phyloP scores from a whole-genome alignment of 768 basidiomycete genomes.

The Serpula lacrymans region DNA sequence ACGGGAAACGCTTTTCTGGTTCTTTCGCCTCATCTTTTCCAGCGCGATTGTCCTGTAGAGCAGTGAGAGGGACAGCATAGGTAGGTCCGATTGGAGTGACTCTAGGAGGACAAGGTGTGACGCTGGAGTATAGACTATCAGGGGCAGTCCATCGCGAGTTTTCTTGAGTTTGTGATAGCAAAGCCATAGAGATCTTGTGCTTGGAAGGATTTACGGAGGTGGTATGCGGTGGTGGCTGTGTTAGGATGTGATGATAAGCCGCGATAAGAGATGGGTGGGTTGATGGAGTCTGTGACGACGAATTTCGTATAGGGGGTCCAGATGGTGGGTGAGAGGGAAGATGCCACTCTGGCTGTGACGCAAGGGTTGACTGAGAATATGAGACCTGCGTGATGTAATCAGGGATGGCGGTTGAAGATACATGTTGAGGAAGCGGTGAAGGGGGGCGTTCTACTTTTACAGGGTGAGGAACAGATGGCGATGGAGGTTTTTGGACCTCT shows the following conservation, averaged over 20 bases:
- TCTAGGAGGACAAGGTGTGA: slow-evolving; percentile 59
- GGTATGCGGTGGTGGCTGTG: slow-evolving; percentile 52
- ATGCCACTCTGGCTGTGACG: slow-evolving; percentile 66
- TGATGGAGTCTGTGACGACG: slow-evolving; percentile 35
- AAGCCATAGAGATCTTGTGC: slow-evolving; percentile 73
- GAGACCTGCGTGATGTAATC: slow-evolving; percentile 73
- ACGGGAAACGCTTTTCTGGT: slow-evolving; percentile 37
- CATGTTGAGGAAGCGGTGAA: slow-evolving; percentile 43
- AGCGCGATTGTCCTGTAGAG: slow-evolving; percentile 31
- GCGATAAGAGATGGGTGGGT: slow-evolving; percentile 61
- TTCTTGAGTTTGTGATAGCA: slow-evolving; percentile 55
- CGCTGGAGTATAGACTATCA: slow-evolving; percentile 59
- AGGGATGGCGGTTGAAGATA: slow-evolving; percentile 44
- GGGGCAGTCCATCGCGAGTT: slow-evolving; percentile 66
- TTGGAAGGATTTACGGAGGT: slow-evolving; percentile 55
- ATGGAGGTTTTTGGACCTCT: slow-evolving; percentile 35
- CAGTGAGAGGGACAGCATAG: slow-evolving; percentile 47
- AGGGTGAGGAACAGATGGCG: slow-evolving; percentile 33
- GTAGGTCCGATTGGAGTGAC: slow-evolving; percentile 63
- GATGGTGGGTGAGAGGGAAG: slow-evolving; percentile 44
- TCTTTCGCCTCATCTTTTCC: slow-evolving; percentile 50
- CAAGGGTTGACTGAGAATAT: slow-evolving; percentile 70
- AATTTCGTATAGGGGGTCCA: slow-evolving; percentile 12
- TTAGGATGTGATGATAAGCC: slow-evolving; percentile 77
- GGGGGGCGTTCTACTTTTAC: slow-evolving; percentile 28